Base-by-base conservation (phyloP, 176 grass and related monocot genomes). In the Rhynchospora breviuscula region DNA sequence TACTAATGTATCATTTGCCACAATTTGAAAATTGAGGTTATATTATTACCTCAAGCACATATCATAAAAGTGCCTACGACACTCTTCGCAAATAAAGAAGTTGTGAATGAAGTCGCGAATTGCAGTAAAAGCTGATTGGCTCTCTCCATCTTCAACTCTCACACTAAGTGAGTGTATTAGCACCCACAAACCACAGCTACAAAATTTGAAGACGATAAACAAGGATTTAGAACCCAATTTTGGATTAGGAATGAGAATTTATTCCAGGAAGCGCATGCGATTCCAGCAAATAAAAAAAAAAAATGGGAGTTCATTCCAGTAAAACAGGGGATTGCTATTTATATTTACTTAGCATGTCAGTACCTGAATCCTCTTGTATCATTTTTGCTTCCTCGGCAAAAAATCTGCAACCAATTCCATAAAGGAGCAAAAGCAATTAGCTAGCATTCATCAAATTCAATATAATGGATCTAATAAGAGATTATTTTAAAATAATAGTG, bases 301-400 rank as follows among this genome's bases (percentile, higher is more conserved):
- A n/a, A n/a, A n/a, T n/a, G n/a, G n/a, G n/a, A n/a, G n/a, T n/a
- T n/a, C n/a, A n/a, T n/a, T n/a, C n/a, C n/a, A n/a, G n/a, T 22
- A 35, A 61, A 59, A 59, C 15, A 81, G 11, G 48, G 57, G 40
- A 46, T 59, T 62, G 11, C n/a, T 19, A 81, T 69, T 72, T 67
- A 45, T 35, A 84, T 52, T 10, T 19, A 46, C 17, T 67, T 84
- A 57, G 47, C 49, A 86, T 18, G 17, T 57, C 22, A 77, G 48
- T 86, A 99, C 96, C 96, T 99, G 87, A 93, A 99, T 83, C 96
- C 96, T 89, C 96, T 93, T 45, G 93, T 95, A 84, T 91, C 96
- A 47, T 82, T 93, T 86, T 89, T 95, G 86, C 96, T 99, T 80
- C 96, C 96, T 76, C 96, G 93, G 46, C 96, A 99, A 86, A 95